A percentile compares a stretch with the other conserved stretches of the same genome.
phyloP scores from a whole-genome alignment of 2,329 filamentous ascomycete genomes.

The Lasiodiplodia citricola region DNA sequence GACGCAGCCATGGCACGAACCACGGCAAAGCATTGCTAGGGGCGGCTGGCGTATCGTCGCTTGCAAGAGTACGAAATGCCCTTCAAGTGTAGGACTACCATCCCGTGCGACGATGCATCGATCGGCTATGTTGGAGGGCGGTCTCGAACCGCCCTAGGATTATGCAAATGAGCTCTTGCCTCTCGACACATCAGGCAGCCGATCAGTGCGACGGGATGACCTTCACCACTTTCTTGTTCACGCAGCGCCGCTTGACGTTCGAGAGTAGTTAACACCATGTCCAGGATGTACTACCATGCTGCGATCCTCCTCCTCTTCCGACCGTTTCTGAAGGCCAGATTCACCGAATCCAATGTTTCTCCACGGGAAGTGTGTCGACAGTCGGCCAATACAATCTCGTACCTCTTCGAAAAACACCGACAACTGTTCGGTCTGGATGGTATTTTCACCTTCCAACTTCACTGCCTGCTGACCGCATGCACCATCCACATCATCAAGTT shows the following conservation, averaged over 20 bases:
- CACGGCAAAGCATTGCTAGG: not conserved
- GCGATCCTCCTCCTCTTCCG: conserved; percentile 32
- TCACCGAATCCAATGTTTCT: conserved; percentile 29
- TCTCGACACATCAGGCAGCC: not conserved
- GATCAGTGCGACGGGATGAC: not conserved
- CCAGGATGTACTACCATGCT: conserved; percentile 32
- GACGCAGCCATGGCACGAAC: not conserved
- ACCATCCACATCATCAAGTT: conserved; percentile 34
- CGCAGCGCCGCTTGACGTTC: not conserved
- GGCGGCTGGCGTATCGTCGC: not conserved
- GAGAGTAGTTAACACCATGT: not conserved
- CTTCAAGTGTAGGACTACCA: not conserved
- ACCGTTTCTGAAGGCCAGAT: conserved; percentile 31
- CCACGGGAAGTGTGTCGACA: conserved; percentile 30
- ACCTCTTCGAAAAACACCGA: conserved; percentile 30
- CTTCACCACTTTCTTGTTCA: not conserved
- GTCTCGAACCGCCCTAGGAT: not conserved
- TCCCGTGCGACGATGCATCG: not conserved
- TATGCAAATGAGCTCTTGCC: not conserved
- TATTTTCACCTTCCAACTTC: conserved; percentile 32
- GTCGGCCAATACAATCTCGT: conserved; percentile 31
- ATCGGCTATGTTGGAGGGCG: not conserved
- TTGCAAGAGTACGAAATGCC: not conserved
- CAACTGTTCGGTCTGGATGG: conserved; percentile 29
- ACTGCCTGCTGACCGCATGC: conserved; percentile 32